These are phyloP conservation scores for Hawksworthiomyces lignivorus DNA, from an alignment of 2,329 filamentous ascomycete genomes.

Conservation along the genomic window DNA sequence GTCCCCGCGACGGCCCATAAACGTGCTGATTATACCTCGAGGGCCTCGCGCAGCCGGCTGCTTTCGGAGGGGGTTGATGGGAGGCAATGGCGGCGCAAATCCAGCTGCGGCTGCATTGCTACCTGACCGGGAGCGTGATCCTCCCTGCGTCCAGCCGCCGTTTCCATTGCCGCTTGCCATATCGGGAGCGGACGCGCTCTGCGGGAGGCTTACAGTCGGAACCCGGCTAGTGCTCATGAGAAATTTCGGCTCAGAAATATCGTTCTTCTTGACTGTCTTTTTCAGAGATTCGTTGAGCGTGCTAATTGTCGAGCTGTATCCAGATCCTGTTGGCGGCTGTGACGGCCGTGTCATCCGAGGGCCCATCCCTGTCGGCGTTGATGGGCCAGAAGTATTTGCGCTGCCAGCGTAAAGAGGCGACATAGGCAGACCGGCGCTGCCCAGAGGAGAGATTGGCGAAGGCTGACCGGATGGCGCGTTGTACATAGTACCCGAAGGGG, in stretches of 20 bases:
- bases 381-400: slow-evolving; percentile 21
- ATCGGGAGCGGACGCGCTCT: slow-evolving; percentile 15
- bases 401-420: slow-evolving; percentile 21
- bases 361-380: slow-evolving; percentile 24
- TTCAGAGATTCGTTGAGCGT: slow-evolving; percentile 31
- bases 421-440: slow-evolving; percentile 20
- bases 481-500: slow-evolving; percentile 19
- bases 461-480: slow-evolving; percentile 30
- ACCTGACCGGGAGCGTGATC: slow-evolving; percentile 30
- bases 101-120: slow-evolving; percentile 25
- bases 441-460: slow-evolving; percentile 38
- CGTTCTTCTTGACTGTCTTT: slow-evolving; percentile 35
- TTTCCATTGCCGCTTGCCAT: slow-evolving; percentile 18
- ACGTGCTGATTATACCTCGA: slow-evolving; percentile 33
- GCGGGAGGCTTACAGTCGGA: slow-evolving; percentile 33
- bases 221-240: slow-evolving; percentile 38
- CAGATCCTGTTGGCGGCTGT: slow-evolving; percentile 13
- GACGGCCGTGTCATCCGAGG: slow-evolving; percentile 20
- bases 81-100: slow-evolving; percentile 42
- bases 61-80: slow-evolving; percentile 49
- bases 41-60: slow-evolving; percentile 26
- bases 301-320: slow-evolving; percentile 18
- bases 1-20: slow-evolving; percentile 23
- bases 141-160: slow-evolving; percentile 25
- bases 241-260: slow-evolving; percentile 45